Evolutionary conservation across 257 asterid genomes (phyloP), one percentile per base, ranked within the genome.

Genomic region (Paulownia fortunei): DNA sequence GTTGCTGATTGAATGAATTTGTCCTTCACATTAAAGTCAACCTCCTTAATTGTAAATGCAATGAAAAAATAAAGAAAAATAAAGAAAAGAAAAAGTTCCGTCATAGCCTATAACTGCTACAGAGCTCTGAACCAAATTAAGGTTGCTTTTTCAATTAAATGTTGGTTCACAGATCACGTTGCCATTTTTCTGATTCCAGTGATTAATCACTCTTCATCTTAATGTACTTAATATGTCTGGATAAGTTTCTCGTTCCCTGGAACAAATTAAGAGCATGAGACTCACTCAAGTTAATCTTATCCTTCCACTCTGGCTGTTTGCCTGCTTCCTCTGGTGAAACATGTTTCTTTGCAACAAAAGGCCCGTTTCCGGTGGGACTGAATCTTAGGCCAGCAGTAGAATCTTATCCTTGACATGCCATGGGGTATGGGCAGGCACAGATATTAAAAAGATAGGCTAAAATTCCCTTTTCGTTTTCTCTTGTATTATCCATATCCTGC

Each of bases 361-460:
- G 85, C 73, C 80, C 52, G 59, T 78, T 59, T 79, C 82, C 46
- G 68, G 68, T 76, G 80, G 70, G 77, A 62, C 73, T 73, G 76
- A 81, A 81, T 82, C 76, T 60, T 78, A 72, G 62, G 78, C 83
- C 54, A 73, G 69, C 69, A 71, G 52, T 60, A 76, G 23, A 79
- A 79, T 82, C 89, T 87, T 88, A 88, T 84, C 94, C 81, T 79
- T 51, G 49, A 71, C 76, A 76, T 84, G 74, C 61, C 88, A 79
- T 68, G 71, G 34, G 84, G 88, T 86, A 90, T 86, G 97, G 92
- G 92, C 87, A 64, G 92, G 86, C 89, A 78, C 91, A 74, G 41
- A 71, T 73, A 84, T 81, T 80, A 62, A 83, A 82, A 64, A 44
- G 84, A 86, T 68, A 56, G 61, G 70, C 73, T 60, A 23, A 58